Evolutionary conservation across 441 rosid species (phyloP), one percentile per base, ranked within the genome.

Genomic region (Gossypium gossypioides): DNA sequence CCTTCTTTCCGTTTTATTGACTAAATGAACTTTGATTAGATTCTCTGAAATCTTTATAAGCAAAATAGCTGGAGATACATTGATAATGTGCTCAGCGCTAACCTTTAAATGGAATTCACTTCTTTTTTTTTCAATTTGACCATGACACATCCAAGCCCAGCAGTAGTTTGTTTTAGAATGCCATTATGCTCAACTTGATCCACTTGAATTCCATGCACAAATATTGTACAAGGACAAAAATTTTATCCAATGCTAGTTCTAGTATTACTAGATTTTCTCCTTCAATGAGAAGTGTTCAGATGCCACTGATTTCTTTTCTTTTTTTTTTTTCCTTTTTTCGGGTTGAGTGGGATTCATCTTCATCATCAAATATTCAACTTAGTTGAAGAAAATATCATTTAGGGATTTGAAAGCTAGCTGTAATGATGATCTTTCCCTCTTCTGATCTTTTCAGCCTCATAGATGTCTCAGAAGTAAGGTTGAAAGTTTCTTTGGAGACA

Each of bases 401-500:
- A 21, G 27, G 55, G 24, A 50, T 69, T 59, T 58, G 37, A 57
- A 42, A 44, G 55, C 48, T 27, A 76, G 71, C 68, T 42, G 37
- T 46, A 0, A 67, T 57, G 24, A 52, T 67, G 16, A 2, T 40
- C 51, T 63, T 58, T 52, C 46, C 32, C 29, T 24, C 73, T 58
- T 66, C 73, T 44, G 62, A 54, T 52, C 72, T 79, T 81, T 81
- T 69, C 91, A 96, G 99, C 90, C 83, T 90, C 72, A 87, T 90
- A 84, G 99, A 96, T 87, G 90, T 96, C 83, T 96, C 98, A 27
- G 99, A 96, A 81, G 81, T 91, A 76, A 84, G 99, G 80, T 79
- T 96, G 75, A 96, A 93, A 88, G 86, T 93, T 70, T 85, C 97
- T 29, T 77, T 96, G 78, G 95, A 96, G 84, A 91, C 99, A 10